Percentiles rank a stretch among this genome's conserved stretches.
Evolutionary conservation across 768 basidiomycete species (phyloP).

Genomic region (Dendrothele bispora): DNA sequence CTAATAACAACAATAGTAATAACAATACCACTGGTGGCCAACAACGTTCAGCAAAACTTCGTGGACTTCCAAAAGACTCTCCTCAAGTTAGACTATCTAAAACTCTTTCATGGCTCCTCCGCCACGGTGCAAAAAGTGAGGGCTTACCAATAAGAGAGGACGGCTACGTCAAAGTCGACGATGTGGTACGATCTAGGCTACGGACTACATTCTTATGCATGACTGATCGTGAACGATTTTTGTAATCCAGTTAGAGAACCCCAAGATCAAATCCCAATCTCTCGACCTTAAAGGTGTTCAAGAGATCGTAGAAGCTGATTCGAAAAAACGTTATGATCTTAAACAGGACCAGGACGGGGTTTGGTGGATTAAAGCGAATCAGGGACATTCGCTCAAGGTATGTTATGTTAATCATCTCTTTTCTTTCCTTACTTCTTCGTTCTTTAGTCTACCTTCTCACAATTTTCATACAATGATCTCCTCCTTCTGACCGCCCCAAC

Average conservation of each 20-base stretch:
- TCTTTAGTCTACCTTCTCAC: not conserved
- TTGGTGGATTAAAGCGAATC: constrained; percentile 90
- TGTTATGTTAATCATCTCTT: constrained; percentile 6
- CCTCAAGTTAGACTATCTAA: constrained; percentile 77
- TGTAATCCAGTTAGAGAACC: constrained; percentile 58
- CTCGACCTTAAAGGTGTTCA: constrained; percentile 56
- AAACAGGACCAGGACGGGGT: constrained; percentile 25
- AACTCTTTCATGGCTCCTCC: constrained; percentile 86
- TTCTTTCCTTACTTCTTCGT: not conserved
- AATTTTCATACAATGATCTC: not conserved
- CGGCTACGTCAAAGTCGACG: constrained; percentile 80
- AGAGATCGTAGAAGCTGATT: constrained; percentile 64
- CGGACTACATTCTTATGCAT: constrained; percentile 1
- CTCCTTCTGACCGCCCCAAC: not conserved
- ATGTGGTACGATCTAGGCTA: constrained; percentile 70
- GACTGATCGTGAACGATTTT: not conserved
- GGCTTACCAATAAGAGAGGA: constrained; percentile 76
- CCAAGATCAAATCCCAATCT: constrained; percentile 55
- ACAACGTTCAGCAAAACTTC: constrained; percentile 42
- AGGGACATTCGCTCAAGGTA: constrained; percentile 86
- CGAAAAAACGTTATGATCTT: constrained; percentile 66
- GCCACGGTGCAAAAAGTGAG: constrained; percentile 83
- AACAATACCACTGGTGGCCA: too few species aligned
- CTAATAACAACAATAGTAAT: too few species aligned
- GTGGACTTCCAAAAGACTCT: constrained; percentile 62